Conservation (phyloP, 2,329 filamentous ascomycete genomes). For the Penicillium psychrosexuale region DNA sequence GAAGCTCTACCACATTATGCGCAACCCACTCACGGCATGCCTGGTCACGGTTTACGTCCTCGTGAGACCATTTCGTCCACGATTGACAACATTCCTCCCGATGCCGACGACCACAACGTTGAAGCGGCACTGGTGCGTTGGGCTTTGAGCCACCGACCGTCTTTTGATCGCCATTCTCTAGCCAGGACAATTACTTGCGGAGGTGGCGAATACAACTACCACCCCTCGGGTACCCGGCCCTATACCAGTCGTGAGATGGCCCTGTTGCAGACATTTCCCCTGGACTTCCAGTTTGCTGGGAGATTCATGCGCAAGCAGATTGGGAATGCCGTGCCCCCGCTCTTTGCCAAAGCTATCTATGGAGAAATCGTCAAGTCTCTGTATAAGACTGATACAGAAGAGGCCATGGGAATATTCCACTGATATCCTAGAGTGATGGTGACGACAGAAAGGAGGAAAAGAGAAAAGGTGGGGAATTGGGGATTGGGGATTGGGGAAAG, state of each 20-base stretch:
- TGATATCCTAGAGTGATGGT: background rate
- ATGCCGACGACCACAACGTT: slow-evolving; percentile 45
- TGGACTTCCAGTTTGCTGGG: slow-evolving; percentile 55
- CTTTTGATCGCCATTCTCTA: slow-evolving; percentile 52
- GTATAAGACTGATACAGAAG: slow-evolving; percentile 34
- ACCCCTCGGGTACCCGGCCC: slow-evolving; percentile 61
- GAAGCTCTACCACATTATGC: slow-evolving; percentile 68
- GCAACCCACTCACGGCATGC: slow-evolving; percentile 53
- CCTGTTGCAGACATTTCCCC: slow-evolving; percentile 66
- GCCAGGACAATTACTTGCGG: slow-evolving; percentile 61
- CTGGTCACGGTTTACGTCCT: slow-evolving; percentile 30
- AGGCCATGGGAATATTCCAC: slow-evolving; percentile 8
- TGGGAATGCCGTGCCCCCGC: slow-evolving; percentile 74
- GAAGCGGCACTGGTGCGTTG: slow-evolving; percentile 20
- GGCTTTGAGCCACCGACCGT: slow-evolving; percentile 28
- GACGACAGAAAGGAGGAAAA: background rate
- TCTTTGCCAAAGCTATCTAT: slow-evolving; percentile 42
- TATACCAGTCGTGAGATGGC: slow-evolving; percentile 69
- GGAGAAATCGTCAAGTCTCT: slow-evolving; percentile 38
- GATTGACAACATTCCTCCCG: slow-evolving; percentile 40
- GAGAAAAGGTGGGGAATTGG: background rate
- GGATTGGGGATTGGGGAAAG: background rate
- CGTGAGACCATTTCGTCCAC: slow-evolving; percentile 44
- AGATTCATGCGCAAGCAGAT: slow-evolving; percentile 57
- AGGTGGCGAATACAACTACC: slow-evolving; percentile 60